Conservation (phyloP, 1,139 yeast species). For the Taiozyma onychis region DNA sequence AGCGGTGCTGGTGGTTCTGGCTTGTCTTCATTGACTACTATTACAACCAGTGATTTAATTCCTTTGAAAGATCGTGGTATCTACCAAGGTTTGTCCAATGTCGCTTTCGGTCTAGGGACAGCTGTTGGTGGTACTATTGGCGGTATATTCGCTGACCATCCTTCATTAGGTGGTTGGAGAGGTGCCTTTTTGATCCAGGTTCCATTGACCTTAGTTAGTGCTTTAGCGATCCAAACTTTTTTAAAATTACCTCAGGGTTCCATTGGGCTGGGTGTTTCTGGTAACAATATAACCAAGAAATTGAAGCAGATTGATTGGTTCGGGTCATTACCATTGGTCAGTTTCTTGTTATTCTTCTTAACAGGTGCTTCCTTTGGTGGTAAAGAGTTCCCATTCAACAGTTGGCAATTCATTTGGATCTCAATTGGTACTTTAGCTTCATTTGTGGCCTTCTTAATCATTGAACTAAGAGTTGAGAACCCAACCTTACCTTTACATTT, state of each 20-base stretch:
- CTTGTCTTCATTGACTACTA: constrained; percentile 46
- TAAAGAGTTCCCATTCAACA: constrained; percentile 38
- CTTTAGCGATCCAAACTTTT: constrained; percentile 31
- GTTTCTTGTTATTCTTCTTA: constrained; percentile 46
- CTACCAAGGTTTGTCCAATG: constrained; percentile 58
- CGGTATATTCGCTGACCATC: constrained; percentile 50
- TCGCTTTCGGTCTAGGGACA: constrained; percentile 64
- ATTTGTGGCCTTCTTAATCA: constrained; percentile 35
- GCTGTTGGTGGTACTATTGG: constrained; percentile 69
- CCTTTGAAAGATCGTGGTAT: constrained; percentile 54
- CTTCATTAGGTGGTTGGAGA: constrained; percentile 59
- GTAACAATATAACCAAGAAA: constrained; percentile 32
- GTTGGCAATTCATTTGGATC: constrained; percentile 18
- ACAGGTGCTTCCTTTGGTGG: constrained; percentile 71
- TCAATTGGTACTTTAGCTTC: constrained; percentile 24
- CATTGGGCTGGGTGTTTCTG: constrained; percentile 22
- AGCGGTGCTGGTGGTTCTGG: constrained; percentile 69
- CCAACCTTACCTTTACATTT: constrained; percentile 64
- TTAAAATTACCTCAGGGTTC: constrained; percentile 38
- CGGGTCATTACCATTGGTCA: constrained; percentile 61
- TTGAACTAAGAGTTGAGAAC: constrained; percentile 52
- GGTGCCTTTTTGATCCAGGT: constrained; percentile 55
- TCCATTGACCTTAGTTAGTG: constrained; percentile 57
- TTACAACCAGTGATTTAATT: constrained; percentile 51
- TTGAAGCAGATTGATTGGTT: constrained; percentile 61